Conservation (phyloP, 1,139 yeast species). For the Zhuliangozyma parablackwelliae region DNA sequence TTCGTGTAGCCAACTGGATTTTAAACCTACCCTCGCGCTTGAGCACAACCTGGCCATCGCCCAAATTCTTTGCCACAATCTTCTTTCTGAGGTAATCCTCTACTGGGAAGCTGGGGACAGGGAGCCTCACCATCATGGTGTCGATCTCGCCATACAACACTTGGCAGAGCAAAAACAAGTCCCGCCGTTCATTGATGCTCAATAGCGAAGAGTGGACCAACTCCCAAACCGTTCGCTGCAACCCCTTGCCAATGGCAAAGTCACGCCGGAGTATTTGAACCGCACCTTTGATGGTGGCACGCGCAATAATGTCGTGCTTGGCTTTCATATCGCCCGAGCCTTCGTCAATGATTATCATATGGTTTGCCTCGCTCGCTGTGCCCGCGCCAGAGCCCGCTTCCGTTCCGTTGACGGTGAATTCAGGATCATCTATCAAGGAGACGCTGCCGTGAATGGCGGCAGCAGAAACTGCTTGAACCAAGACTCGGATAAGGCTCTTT, state of each 20-base stretch:
- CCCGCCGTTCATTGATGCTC: constrained; percentile 57
- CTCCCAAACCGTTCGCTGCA: constrained; percentile 63
- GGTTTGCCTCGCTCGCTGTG: constrained; percentile 16
- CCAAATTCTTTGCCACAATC: constrained; percentile 52
- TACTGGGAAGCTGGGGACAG: constrained; percentile 53
- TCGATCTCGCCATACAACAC: constrained; percentile 65
- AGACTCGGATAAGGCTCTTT: constrained; percentile 42
- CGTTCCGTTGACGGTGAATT: constrained; percentile 24
- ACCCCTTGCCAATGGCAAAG: constrained; percentile 58
- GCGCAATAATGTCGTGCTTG: constrained; percentile 41
- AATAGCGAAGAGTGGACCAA: constrained; percentile 59
- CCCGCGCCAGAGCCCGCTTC: no score
- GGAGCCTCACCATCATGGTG: constrained; percentile 54
- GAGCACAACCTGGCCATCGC: constrained; percentile 42
- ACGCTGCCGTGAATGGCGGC: constrained; percentile 68
- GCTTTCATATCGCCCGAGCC: constrained; percentile 41
- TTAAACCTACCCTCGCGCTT: constrained; percentile 44
- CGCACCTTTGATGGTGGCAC: constrained; percentile 56
- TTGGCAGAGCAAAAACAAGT: constrained; percentile 60
- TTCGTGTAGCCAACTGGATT: constrained; percentile 32
- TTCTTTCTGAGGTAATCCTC: constrained; percentile 49
- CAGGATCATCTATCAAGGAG: constrained; percentile 54
- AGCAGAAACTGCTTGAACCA: constrained; percentile 53
- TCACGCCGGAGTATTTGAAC: constrained; percentile 64
- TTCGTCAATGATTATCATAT: constrained; percentile 49